Evolutionary conservation across 202 grass and related monocot genomes (phyloP), one percentile per base, ranked within the genome.

Genomic region (Setaria viridis): DNA sequence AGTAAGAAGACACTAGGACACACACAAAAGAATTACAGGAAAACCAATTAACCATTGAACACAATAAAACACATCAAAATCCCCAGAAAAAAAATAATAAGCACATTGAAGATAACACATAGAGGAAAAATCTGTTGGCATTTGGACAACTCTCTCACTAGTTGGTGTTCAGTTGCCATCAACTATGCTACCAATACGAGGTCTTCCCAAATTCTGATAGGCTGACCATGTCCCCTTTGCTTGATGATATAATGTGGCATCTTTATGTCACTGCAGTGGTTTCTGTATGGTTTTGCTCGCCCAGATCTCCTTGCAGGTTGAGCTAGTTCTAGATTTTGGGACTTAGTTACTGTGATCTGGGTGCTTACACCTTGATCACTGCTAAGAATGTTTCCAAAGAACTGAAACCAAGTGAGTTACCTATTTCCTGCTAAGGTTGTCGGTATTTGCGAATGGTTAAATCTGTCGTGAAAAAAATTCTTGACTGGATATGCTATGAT

Each of bases 321-420:
- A 75, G 25, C 16, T 60, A 48, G 13, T 80, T 79, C 67, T 86
- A 37, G 41, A 66, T 56, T 84, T 17, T 88, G 80, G 21, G 49
- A 67, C 71, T 48, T 51, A 62, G 11, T 13, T 62, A 34, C 43
- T 75, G 50, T 81, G 72, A 71, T 76, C 9, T 70, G 7, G 7
- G 20, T 62, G 33, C 2, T 43, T 69, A 70, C 11, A 9, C 48
- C 50, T 56, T 67, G 11, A 6, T 16, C 70, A 80, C 46, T 16
- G 35, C 3, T 53, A 79, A 29, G 46, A 29, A 12, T 73, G 5
- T 58, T 49, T 49, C 0, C 17, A 6, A 9, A 45, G 20, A 59
- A 70, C 37, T 59, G 21, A 70, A 70, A 37, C 14, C 32, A 60
- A 47, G 25, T 64, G 12, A 2, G 10, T 6, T 54, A 53, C 9